Conservation (phyloP, 306 rosid species). For the Pterocarpus macrocarpus region DNA sequence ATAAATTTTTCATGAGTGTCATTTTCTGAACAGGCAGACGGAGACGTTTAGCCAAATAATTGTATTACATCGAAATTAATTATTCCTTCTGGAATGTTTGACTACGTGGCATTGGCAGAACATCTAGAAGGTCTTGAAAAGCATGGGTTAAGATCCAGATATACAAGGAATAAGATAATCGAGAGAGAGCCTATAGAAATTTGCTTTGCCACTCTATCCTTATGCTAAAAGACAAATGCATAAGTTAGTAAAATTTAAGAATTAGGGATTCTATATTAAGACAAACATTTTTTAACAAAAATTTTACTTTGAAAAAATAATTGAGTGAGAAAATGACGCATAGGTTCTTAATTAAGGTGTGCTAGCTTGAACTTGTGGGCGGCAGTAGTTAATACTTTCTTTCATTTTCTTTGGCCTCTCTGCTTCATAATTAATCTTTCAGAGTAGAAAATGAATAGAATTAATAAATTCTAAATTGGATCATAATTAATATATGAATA, state of each 20-base stretch:
- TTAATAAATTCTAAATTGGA: neutral
- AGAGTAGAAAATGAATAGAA: neutral
- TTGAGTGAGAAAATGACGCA: conserved; percentile 23
- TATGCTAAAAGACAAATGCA: neutral
- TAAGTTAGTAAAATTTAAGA: neutral
- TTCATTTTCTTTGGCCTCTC: neutral
- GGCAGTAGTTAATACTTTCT: neutral
- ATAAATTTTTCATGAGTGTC: neutral
- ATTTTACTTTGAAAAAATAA: neutral
- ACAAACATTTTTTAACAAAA: neutral
- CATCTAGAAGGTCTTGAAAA: conserved; percentile 44
- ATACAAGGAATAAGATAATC: too few relatives aligned
- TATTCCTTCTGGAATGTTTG: conserved; percentile 43
- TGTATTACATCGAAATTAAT: neutral
- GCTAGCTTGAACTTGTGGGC: neutral
- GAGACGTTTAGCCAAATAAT: conserved; percentile 6
- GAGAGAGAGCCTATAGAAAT: neutral
- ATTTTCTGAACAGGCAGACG: neutral
- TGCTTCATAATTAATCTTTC: neutral
- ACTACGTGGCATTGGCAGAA: conserved; percentile 15
- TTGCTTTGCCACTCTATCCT: neutral
- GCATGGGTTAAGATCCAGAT: neutral
- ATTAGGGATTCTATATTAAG: neutral
- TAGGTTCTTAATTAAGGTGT: neutral
- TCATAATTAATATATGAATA: neutral